Base-by-base conservation (phyloP, 2,329 filamentous ascomycete genomes). In the Aspergillus sp. region DNA sequence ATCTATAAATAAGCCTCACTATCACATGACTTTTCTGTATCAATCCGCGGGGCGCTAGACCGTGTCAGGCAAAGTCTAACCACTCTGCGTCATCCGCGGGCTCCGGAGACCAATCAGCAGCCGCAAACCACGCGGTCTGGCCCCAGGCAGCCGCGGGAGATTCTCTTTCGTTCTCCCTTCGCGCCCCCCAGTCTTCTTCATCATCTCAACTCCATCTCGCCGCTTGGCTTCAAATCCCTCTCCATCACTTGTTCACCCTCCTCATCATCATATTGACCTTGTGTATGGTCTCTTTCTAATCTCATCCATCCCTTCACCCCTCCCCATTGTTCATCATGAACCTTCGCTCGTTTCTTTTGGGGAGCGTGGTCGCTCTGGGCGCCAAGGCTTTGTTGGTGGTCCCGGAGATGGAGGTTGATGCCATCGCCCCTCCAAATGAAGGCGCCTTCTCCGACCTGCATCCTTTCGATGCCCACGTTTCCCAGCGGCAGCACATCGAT, bases 311-410 rank as follows among this genome's bases (percentile, higher is more conserved):
- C 46, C 48, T 52, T 54, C 52, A 13, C 58, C 25, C 41, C 47
- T 16, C 38, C 38, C 56, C 52, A 44, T 40, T 50, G 29, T 21
- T 44, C 53, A 65, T 54, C 53, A 74, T 72, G 70, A 64, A 68
- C 54, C 55, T 71, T 55, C 67, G 67, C 51, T 72, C 69, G 49
- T 56, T 72, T 41, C 57, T 72, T 38, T 57, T 71, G 46, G 68
- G 66, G 54, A 65, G 67, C 57, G 61, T 64, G 17, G 56, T 70
- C 43, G 69, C 68, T 36, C 58, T 74, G 25, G 58, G 66, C 60
- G 65, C 69, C 56, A 67, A 65, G 34, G 72, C 72, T 21, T 63
- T 75, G 47, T 60, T 75, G 45, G 67, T 75, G 34, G 58, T 73
- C 44, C 72, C 72, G 29, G 71, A 72, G 50, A 48, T 62, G 41